A percentile compares a stretch with the other conserved stretches of the same genome.
Evolutionary conservation across 345 rosid species (phyloP).

Genomic region (Xanthoceras sorbifolium): DNA sequence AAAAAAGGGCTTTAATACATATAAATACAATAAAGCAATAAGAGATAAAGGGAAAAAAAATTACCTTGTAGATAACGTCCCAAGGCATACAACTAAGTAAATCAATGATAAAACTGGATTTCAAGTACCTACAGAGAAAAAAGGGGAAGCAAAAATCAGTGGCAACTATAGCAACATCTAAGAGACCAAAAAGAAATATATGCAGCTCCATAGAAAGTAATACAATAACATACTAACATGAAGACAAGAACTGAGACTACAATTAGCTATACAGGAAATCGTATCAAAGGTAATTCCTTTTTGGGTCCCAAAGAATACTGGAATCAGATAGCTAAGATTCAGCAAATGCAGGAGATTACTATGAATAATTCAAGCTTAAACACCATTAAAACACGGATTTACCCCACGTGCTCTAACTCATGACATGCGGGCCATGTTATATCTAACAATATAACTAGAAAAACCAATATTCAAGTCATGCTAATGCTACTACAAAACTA

Average conservation of each 20-base stretch:
- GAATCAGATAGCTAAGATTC: too few relatives aligned
- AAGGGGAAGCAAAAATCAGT: background rate
- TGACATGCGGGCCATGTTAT: too few relatives aligned
- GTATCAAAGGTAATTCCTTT: background rate
- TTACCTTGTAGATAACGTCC: slow-evolving; percentile 82
- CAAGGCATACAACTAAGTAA: slow-evolving; percentile 79
- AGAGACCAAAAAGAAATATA: background rate
- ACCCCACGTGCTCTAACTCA: too few relatives aligned
- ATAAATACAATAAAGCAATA: background rate
- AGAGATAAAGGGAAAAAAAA: background rate
- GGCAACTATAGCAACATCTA: background rate
- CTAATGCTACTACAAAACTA: too few relatives aligned
- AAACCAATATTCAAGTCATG: background rate
- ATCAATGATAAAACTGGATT: slow-evolving; percentile 67
- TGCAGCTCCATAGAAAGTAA: background rate
- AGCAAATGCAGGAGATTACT: too few relatives aligned
- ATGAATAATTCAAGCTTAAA: too few relatives aligned
- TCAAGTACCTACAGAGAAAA: slow-evolving; percentile 59
- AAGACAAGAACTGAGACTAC: background rate
- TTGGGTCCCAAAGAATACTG: background rate
- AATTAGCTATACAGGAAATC: background rate
- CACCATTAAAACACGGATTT: too few relatives aligned
- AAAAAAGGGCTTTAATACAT: background rate
- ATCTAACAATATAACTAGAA: too few relatives aligned
- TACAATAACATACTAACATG: background rate